Base-by-base conservation (phyloP, 1,284 basidiomycete species). In the Cryptococcus sp. region DNA sequence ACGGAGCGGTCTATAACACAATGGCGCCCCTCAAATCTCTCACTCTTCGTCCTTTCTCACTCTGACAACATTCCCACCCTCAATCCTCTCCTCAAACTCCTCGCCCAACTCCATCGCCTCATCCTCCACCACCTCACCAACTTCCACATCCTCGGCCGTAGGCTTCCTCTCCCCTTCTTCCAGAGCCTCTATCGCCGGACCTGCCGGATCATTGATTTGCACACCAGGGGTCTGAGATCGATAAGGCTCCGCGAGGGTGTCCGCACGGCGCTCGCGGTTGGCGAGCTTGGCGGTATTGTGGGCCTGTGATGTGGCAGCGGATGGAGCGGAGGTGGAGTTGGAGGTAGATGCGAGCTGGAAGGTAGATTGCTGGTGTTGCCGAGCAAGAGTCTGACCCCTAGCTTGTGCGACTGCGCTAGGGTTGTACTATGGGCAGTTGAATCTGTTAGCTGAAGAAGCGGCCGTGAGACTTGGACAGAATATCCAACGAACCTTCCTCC, bases 401-500 rank as follows among this genome's bases (percentile, higher is more conserved):
- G 28, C 28, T 33, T 33, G 28, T 5, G 28, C 28, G 28, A 59
- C 52, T 28, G 48, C 36, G 9, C 53, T 36, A 9, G 53, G 57
- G 40, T 59, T 59, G 24, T 59, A 59, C 57, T 59, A 21, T 24
- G 18, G 12, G 20, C 42, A 3, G 1, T 3, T n/a, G 20, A 4
- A 46, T 37, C 12, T 48, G 28, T 40, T 37, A 28, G 28, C 33
- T 33, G 15, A 23, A 11, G 16, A 16, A n/a, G 2, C 35, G n/a
- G 23, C 39, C 20, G 37, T 35, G 23, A n/a, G 28, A 5, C 28
- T 33, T 33, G 28, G n/a, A 33, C 5, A 33, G 5, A 33, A 33
- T 9, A 33, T 9, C 9, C 9, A 33, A 9, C 28, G 28, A 33
- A 74, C 70, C 56, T 70, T 70, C 37, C 67, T 68, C 62, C 64